These are phyloP conservation scores for Plasmodium inui DNA, from an alignment of 169 alveolate genomes.

Conservation along the genomic window DNA sequence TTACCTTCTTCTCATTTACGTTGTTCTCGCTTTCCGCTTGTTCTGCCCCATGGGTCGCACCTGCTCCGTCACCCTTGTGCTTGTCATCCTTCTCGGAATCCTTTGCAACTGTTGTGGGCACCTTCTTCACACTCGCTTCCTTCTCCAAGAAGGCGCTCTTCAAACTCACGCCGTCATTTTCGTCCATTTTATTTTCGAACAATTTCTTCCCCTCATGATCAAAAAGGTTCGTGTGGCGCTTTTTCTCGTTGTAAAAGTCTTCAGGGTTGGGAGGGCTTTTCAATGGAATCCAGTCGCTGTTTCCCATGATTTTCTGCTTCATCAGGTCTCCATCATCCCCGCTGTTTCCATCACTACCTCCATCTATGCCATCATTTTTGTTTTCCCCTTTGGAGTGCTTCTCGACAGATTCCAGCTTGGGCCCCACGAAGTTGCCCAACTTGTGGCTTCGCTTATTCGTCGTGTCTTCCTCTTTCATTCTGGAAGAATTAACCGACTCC, in stretches of 20 bases:
- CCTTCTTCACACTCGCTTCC: not conserved
- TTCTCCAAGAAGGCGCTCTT: not conserved
- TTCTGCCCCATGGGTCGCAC: not conserved
- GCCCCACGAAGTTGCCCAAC: not conserved
- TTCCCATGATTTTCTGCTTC: not conserved
- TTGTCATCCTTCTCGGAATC: not conserved
- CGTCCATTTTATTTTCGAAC: not conserved
- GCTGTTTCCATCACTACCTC: not conserved
- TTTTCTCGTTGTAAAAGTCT: slow-evolving; percentile 31
- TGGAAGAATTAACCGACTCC: not conserved
- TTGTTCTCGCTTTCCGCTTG: not conserved
- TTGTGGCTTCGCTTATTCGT: not conserved
- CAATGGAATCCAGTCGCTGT: slow-evolving; percentile 22
- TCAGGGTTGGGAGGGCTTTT: slow-evolving; percentile 26
- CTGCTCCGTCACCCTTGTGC: not conserved
- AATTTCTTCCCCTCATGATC: not conserved
- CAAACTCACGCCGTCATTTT: not conserved
- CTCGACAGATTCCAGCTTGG: not conserved
- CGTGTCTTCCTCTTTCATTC: not conserved
- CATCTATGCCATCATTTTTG: not conserved
- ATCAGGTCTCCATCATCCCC: not conserved
- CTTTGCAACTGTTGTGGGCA: not conserved
- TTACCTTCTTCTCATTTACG: not conserved
- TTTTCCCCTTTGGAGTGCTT: not conserved
- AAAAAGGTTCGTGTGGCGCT: not conserved